phyloP scores from a whole-genome alignment of 2,329 filamentous ascomycete species.

The Aureobasidium sp. region DNA sequence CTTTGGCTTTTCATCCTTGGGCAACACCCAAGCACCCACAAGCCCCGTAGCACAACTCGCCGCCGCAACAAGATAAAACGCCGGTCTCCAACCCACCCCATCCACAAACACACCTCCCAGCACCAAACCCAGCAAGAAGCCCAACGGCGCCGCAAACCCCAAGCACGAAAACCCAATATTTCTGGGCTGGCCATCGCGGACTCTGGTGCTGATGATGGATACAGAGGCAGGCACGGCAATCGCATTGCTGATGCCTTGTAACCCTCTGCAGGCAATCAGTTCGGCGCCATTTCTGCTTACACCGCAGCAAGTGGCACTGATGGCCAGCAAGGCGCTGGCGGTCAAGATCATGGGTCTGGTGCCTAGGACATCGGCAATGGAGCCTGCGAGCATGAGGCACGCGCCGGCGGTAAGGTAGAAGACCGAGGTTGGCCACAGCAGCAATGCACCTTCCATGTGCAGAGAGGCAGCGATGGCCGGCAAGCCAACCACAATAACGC shows the following conservation, averaged over 20 bases:
- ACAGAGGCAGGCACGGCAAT: conserved; percentile 30
- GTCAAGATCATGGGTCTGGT: conserved; percentile 40
- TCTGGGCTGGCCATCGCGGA: conserved; percentile 41
- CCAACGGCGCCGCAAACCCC: conserved; percentile 45
- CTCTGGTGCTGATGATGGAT: conserved; percentile 42
- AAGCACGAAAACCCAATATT: conserved; percentile 48
- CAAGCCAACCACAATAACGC: conserved; percentile 20
- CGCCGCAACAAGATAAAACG: conserved; percentile 43
- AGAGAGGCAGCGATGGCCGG: conserved; percentile 17
- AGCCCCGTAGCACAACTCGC: conserved; percentile 35
- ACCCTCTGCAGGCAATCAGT: conserved; percentile 16
- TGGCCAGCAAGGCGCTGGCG: conserved; percentile 38
- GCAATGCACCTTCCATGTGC: conserved; percentile 13
- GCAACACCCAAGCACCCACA: conserved; percentile 32
- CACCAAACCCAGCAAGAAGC: conserved; percentile 45
- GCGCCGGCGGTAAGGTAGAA: conserved; percentile 42
- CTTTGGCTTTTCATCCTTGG: conserved; percentile 25
- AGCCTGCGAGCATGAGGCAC: conserved; percentile 44
- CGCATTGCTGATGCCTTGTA: conserved; percentile 15
- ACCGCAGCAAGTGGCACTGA: conserved; percentile 33
- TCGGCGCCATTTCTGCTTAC: conserved; percentile 28
- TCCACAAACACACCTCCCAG: conserved; percentile 45
- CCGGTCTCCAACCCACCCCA: conserved; percentile 45
- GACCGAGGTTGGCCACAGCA: conserved; percentile 26
- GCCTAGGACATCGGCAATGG: conserved; percentile 45